Conservation (phyloP, 2,329 filamentous ascomycete genomes). For the Colletotrichum liriopes region DNA sequence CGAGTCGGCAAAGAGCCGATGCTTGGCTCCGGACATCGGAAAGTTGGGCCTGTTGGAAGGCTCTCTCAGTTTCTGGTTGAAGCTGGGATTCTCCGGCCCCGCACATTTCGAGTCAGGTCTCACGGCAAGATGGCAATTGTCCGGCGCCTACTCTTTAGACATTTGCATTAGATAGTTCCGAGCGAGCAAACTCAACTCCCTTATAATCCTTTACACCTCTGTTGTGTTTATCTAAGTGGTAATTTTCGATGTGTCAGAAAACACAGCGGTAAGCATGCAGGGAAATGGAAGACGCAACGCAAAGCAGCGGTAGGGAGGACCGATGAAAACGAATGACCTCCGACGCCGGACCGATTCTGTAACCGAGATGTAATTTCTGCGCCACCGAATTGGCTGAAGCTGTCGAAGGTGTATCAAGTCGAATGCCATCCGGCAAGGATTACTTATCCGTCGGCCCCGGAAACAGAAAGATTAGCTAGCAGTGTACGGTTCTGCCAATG, state of each 20-base stretch:
- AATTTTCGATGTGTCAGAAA: background rate
- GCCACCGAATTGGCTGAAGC: conserved; percentile 3
- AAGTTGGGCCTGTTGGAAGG: conserved; percentile 16
- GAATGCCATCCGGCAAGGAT: conserved; percentile 12
- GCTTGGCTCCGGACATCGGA: conserved; percentile 36
- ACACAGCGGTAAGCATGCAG: background rate
- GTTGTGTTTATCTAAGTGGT: too few relatives aligned
- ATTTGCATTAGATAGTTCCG: too few relatives aligned
- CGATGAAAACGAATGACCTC: conserved; percentile 5
- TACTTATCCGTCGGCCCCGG: conserved; percentile 30
- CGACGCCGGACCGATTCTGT: conserved; percentile 30
- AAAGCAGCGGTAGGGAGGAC: background rate
- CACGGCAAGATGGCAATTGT: conserved; percentile 11
- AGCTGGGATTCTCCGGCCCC: conserved; percentile 21
- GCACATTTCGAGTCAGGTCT: conserved; percentile 21
- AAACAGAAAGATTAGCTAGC: background rate
- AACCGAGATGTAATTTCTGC: conserved; percentile 22
- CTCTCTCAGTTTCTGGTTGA: background rate
- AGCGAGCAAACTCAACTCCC: background rate
- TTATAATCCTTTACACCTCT: background rate
- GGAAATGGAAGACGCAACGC: background rate
- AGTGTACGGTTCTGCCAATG: background rate
- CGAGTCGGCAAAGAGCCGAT: conserved; percentile 26
- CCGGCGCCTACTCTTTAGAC: background rate
- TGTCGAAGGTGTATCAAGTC: conserved; percentile 1